These are phyloP conservation scores for Pythium plurisporium DNA, from an alignment of 352 stramenopile species.

Conservation along the genomic window DNA sequence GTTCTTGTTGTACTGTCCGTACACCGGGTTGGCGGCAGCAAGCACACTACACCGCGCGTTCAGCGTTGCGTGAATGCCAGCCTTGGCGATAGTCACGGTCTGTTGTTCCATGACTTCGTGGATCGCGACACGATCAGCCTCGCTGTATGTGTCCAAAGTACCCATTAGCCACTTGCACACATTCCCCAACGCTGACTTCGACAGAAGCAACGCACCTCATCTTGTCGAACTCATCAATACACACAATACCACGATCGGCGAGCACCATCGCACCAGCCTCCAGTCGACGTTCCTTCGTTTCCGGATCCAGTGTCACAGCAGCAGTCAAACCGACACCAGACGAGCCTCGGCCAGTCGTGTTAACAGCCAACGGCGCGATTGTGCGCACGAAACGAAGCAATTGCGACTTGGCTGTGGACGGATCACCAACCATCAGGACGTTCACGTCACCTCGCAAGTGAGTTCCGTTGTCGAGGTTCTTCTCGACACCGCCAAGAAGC, in stretches of 20 bases:
- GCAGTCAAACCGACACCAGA: constrained; percentile 96
- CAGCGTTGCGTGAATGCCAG: constrained; percentile 98
- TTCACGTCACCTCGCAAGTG: constrained; percentile 99
- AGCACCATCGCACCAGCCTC: constrained; percentile 99
- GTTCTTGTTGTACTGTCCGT: constrained; percentile 99
- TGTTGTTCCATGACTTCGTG: constrained; percentile 99
- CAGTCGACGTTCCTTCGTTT: constrained; percentile 90
- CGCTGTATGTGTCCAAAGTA: constrained; percentile 23
- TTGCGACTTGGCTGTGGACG: constrained; percentile 98
- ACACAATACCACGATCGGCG: constrained; percentile 98
- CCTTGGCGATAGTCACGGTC: constrained; percentile 99
- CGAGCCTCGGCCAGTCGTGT: constrained; percentile 79
- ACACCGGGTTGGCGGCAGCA: constrained; percentile 99
- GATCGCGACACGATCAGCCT: constrained; percentile 98
- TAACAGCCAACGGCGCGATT: constrained; percentile 92
- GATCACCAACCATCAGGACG: constrained; percentile 96
- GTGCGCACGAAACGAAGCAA: constrained; percentile 96
- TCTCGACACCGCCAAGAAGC: constrained; percentile 90
- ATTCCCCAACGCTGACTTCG: background rate
- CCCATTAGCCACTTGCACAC: background rate
- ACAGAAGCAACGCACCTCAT: constrained; percentile 76
- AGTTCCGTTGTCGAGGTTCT: constrained; percentile 98
- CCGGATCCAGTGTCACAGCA: constrained; percentile 96
- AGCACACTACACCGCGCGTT: constrained; percentile 99
- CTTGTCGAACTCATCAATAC: constrained; percentile 99